These are phyloP conservation scores for Diophrys appendiculata DNA, from an alignment of 73 alveolate genomes.

Conservation along the genomic window DNA sequence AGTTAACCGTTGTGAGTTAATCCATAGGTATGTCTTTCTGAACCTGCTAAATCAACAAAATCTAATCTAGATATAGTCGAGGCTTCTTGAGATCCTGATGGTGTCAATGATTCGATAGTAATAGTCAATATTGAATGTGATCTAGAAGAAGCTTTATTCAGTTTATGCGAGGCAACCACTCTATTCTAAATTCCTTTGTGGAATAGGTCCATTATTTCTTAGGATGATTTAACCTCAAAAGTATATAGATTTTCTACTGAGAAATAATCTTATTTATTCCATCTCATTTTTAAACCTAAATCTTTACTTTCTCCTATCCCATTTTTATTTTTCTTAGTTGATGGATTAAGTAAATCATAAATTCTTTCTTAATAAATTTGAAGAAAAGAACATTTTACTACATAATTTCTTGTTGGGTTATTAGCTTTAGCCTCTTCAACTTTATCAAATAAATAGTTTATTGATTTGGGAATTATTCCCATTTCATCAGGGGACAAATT, in stretches of 20 bases:
- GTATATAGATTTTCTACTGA: constrained; percentile 70
- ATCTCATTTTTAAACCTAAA: constrained; percentile 63
- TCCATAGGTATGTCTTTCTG: constrained; percentile 62
- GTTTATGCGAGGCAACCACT: constrained; percentile 71
- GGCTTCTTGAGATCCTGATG: constrained; percentile 60
- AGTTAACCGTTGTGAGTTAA: constrained; percentile 14
- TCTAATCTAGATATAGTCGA: constrained; percentile 70
- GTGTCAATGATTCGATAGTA: constrained; percentile 75
- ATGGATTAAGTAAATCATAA: constrained; percentile 63
- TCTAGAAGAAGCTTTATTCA: constrained; percentile 69
- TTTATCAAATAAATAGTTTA: neutral
- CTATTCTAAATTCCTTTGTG: constrained; percentile 65
- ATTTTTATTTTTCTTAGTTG: neutral
- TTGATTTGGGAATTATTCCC: neutral
- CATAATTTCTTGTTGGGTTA: neutral
- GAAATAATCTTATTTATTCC: constrained; percentile 70
- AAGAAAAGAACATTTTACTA: constrained; percentile 45
- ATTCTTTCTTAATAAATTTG: constrained; percentile 80
- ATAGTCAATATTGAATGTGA: constrained; percentile 81
- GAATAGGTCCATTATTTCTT: constrained; percentile 66
- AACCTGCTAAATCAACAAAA: constrained; percentile 93
- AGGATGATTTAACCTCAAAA: constrained; percentile 61
- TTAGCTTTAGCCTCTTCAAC: neutral
- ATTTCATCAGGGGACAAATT: neutral
- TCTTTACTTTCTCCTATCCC: constrained; percentile 9